A percentile compares a stretch with the other conserved stretches of the same genome.
Evolutionary conservation across 2,329 filamentous ascomycete species (phyloP).

Genomic region (Neonectria magnoliae): DNA sequence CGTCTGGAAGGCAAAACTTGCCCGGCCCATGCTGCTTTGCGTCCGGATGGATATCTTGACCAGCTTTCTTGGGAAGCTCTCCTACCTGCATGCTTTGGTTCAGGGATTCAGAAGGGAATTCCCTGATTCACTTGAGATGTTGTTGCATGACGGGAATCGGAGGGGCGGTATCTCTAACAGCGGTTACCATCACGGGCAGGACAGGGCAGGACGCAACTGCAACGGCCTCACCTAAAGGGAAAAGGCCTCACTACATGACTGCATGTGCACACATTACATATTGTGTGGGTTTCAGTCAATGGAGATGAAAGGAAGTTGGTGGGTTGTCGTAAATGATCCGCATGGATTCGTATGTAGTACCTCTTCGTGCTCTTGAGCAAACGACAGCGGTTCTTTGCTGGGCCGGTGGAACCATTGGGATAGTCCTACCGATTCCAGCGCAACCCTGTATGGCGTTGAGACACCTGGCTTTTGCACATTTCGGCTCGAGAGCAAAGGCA

Average conservation of each 20-base stretch:
- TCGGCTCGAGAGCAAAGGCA: constrained; percentile 20
- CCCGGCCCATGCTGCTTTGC: background rate
- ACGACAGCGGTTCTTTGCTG: constrained; percentile 26
- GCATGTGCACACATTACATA: constrained; percentile 5
- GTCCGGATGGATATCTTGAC: background rate
- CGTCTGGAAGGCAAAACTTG: background rate
- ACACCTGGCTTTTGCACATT: constrained; percentile 31
- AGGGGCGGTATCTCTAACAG: background rate
- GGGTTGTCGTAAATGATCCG: constrained; percentile 49
- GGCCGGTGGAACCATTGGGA: constrained; percentile 35
- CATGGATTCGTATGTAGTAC: constrained; percentile 51
- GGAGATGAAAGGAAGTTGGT: constrained; percentile 24
- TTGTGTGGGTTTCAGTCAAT: constrained; percentile 16
- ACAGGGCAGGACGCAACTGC: background rate
- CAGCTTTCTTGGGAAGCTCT: background rate
- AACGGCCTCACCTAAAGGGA: background rate
- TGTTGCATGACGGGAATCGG: background rate
- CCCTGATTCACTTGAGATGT: background rate
- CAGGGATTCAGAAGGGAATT: background rate
- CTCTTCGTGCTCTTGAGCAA: constrained; percentile 31
- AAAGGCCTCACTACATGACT: constrained; percentile 3
- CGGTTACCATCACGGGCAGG: background rate
- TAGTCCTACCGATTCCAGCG: constrained; percentile 35
- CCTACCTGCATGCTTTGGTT: background rate
- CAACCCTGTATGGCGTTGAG: constrained; percentile 25